These are phyloP conservation scores for Fusarium aywerte DNA, from an alignment of 2,329 filamentous ascomycete species.

Conservation along the genomic window DNA sequence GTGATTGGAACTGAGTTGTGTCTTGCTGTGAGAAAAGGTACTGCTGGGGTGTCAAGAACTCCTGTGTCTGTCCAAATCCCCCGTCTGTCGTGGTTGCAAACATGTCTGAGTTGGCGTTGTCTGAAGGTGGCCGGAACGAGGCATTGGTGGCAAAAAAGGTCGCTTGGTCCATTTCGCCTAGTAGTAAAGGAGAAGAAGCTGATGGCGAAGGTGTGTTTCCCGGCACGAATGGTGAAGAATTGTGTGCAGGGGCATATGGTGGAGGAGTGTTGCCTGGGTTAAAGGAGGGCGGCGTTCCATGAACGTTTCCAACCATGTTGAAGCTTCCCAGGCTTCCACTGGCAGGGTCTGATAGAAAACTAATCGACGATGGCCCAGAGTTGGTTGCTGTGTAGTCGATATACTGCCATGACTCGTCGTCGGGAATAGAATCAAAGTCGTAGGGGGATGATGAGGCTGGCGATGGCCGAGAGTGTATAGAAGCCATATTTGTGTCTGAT, in stretches of 20 bases:
- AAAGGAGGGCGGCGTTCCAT: slow-evolving; percentile 34
- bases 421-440: slow-evolving; percentile 54
- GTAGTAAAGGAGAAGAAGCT: slow-evolving; percentile 56
- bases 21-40: slow-evolving; percentile 53
- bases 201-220: slow-evolving; percentile 46
- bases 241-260: slow-evolving; percentile 15
- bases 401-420: slow-evolving; percentile 60
- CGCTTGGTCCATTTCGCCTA: slow-evolving; percentile 53
- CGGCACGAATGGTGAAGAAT: slow-evolving; percentile 30
- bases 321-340: slow-evolving; percentile 64
- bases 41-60: slow-evolving; percentile 54
- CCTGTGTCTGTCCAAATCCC: slow-evolving; percentile 48
- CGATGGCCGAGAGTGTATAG: slow-evolving; percentile 54
- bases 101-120: slow-evolving; percentile 39
- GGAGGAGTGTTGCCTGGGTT: slow-evolving; percentile 34
- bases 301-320: slow-evolving; percentile 56
- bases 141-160: slow-evolving; percentile 51
- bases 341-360: slow-evolving; percentile 62
- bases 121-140: slow-evolving; percentile 44
- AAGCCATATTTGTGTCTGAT: slow-evolving; percentile 48
- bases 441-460: slow-evolving; percentile 53
- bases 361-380: slow-evolving; percentile 54
- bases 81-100: slow-evolving; percentile 49
- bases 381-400: slow-evolving; percentile 52
- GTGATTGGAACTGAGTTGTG: slow-evolving; percentile 37